A percentile compares a stretch with the other conserved stretches of the same genome.
Conservation (phyloP, 805 yeast genomes). For the Barnettozyma vustinii region DNA sequence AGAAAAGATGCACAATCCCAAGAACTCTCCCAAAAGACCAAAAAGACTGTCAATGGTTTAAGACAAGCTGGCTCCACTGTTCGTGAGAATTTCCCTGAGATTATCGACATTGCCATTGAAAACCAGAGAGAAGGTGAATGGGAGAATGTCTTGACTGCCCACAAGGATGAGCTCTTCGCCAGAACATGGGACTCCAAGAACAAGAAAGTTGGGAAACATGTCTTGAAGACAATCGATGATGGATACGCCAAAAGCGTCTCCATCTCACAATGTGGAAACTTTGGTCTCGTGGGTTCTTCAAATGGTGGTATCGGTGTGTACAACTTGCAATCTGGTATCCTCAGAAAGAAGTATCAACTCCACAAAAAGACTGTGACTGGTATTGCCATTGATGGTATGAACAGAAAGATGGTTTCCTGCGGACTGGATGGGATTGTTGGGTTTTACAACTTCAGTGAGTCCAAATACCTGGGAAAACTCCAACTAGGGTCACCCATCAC, state of each 20-base stretch:
- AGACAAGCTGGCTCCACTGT: slow-evolving; percentile 54
- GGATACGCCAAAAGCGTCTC: slow-evolving; percentile 71
- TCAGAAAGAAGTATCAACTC: slow-evolving; percentile 61
- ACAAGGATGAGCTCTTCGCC: slow-evolving; percentile 76
- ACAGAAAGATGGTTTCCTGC: slow-evolving; percentile 76
- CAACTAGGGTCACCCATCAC: slow-evolving; percentile 75
- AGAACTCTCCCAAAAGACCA: slow-evolving; percentile 76
- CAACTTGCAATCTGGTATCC: slow-evolving; percentile 86
- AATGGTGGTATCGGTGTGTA: slow-evolving; percentile 80
- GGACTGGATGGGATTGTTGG: slow-evolving; percentile 89
- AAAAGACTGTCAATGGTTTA: slow-evolving; percentile 34
- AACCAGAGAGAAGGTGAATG: slow-evolving; percentile 80
- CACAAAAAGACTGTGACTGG: slow-evolving; percentile 87
- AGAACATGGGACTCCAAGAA: slow-evolving; percentile 84
- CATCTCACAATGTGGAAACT: slow-evolving; percentile 91
- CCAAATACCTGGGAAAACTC: slow-evolving; percentile 60
- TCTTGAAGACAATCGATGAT: slow-evolving; percentile 68
- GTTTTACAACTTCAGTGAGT: slow-evolving; percentile 76
- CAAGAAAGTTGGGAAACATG: slow-evolving; percentile 75
- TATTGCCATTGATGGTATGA: slow-evolving; percentile 83
- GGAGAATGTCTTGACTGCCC: slow-evolving; percentile 91
- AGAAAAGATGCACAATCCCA: slow-evolving; percentile 96
- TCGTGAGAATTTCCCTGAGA: slow-evolving; percentile 73
- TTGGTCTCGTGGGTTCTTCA: slow-evolving; percentile 86
- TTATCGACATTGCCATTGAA: slow-evolving; percentile 63